Percentiles rank a stretch among this genome's conserved stretches.
These are phyloP conservation scores for Aspergillus amoenus DNA, from an alignment of 2,329 filamentous ascomycete species.

Conservation along the genomic window DNA sequence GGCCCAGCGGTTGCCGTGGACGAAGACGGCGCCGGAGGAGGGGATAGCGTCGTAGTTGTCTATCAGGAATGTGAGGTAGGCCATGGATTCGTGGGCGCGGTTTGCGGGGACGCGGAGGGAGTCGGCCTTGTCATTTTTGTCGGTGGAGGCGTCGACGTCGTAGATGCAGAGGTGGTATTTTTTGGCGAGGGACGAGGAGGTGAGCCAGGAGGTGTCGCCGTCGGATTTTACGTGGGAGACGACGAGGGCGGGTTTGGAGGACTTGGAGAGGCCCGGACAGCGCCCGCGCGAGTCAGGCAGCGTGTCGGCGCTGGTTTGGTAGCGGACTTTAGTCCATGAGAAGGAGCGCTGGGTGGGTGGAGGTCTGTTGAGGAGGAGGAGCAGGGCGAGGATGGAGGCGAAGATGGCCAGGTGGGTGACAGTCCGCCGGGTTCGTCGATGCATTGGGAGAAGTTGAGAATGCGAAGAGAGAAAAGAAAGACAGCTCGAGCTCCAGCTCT, in stretches of 20 bases:
- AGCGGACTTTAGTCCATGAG: conserved; percentile 46
- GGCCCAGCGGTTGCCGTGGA: conserved; percentile 45
- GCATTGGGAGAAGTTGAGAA: neutral
- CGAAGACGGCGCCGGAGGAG: conserved; percentile 40
- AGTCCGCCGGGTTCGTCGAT: conserved; percentile 25
- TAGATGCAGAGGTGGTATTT: conserved; percentile 50
- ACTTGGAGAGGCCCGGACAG: conserved; percentile 42
- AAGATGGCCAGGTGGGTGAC: conserved; percentile 39
- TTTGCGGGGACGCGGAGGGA: conserved; percentile 48
- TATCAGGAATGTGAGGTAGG: conserved; percentile 49
- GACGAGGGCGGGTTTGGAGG: conserved; percentile 46
- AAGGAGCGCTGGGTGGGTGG: conserved; percentile 34
- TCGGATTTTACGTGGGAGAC: conserved; percentile 45
- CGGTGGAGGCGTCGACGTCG: conserved; percentile 37
- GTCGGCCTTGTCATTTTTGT: no score
- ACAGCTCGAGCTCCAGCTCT: no score
- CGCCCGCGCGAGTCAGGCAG: conserved; percentile 39
- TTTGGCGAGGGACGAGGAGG: conserved; percentile 27
- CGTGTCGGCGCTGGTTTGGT: conserved; percentile 37
- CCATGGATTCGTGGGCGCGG: conserved; percentile 49
- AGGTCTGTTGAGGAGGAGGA: conserved; percentile 40
- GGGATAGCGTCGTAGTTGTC: conserved; percentile 47
- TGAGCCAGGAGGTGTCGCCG: conserved; percentile 45
- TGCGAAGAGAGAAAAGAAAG: no score
- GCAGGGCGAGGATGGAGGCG: conserved; percentile 30